Evolutionary conservation across 1,284 basidiomycete genomes (phyloP).

Genomic region (Athelia psychrophila): DNA sequence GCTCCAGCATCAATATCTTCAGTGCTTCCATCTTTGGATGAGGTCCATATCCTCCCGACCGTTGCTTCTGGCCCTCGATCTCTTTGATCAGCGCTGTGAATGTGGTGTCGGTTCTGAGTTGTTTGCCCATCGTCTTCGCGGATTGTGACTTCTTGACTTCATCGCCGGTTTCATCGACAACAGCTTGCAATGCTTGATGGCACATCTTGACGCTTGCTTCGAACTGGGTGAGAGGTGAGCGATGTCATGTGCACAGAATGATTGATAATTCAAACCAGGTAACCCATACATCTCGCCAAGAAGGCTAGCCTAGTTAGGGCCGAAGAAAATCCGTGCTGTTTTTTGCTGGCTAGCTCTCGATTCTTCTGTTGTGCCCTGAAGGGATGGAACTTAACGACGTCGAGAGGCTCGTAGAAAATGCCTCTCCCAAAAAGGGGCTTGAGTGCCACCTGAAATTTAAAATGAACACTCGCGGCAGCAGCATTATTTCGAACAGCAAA

Average conservation of each 20-base stretch:
- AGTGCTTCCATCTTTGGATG: constrained; percentile 96
- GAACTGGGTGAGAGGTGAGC: constrained; percentile 43
- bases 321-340: constrained; percentile 37
- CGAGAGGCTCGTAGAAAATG: constrained; percentile 25
- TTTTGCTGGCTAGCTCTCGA: constrained; percentile 16
- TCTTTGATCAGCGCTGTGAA: constrained; percentile 65
- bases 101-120: constrained; percentile 50
- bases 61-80: constrained; percentile 48
- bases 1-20: constrained; percentile 71
- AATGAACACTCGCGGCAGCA: not conserved
- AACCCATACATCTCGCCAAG: constrained; percentile 78
- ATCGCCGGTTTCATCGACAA: constrained; percentile 28
- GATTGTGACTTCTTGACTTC: constrained; percentile 37
- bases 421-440: constrained; percentile 28
- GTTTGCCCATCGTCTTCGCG: constrained; percentile 32
- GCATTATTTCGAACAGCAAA: constrained; percentile 1
- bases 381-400: constrained; percentile 33
- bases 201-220: constrained; percentile 85
- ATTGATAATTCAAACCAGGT: constrained; percentile 57
- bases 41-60: constrained; percentile 48
- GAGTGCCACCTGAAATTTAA: constrained; percentile 35
- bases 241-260: not conserved
- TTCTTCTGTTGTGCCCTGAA: constrained; percentile 21
- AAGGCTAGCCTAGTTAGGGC: constrained; percentile 44
- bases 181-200: constrained; percentile 51